Base-by-base conservation (phyloP, 306 rosid genomes). In the Begonia peltatifolia region DNA sequence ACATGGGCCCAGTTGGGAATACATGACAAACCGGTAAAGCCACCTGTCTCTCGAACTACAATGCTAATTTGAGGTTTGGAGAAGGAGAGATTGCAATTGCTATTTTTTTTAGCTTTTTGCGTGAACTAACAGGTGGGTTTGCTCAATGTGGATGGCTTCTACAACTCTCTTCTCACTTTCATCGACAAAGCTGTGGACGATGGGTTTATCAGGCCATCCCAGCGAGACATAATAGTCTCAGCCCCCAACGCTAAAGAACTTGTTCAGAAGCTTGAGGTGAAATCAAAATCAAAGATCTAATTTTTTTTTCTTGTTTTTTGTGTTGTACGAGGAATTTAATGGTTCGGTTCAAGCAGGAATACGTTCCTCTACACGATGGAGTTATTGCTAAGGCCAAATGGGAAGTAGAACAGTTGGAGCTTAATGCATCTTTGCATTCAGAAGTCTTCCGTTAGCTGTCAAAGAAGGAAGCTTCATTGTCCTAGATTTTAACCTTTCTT, bases 1-100 rank as follows among this genome's bases (percentile, higher is more conserved):
- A 54, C 71, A 2, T 67, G 71, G 71, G 61, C 71, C 71, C 71
- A 67, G 56, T 65, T 67, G 6, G 71, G 71, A 35, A 67, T 67
- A 60, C 71, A 67, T 13, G 66, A 67, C 41, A 67, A 67, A 15
- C 71, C 71, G 10, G 71, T 67, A 66, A 42, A 15, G 8, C 9
- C 41, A 46, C 18, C 10, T 30, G 14, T 41, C 17, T 41, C 4
- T 5, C 41, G 9, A 54, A 38, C n/a, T 16, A 11, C 6, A 53
- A 6, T 12, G 11, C 11, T n/a, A 53, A 22, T 50, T 42, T 6
- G 18, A 42, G 23, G 23, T 42, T 42, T 9, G 1, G 46, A 42
- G 10, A 42, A 2, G 1, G 46, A 42, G 46, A 42, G 46, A 9
- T 9, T 1, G 12, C 2, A 9, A 42, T 1, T 42, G 12, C 12